Evolutionary conservation across 495 filamentous ascomycete genomes (phyloP).

Genomic region (Tricharina praecox): DNA sequence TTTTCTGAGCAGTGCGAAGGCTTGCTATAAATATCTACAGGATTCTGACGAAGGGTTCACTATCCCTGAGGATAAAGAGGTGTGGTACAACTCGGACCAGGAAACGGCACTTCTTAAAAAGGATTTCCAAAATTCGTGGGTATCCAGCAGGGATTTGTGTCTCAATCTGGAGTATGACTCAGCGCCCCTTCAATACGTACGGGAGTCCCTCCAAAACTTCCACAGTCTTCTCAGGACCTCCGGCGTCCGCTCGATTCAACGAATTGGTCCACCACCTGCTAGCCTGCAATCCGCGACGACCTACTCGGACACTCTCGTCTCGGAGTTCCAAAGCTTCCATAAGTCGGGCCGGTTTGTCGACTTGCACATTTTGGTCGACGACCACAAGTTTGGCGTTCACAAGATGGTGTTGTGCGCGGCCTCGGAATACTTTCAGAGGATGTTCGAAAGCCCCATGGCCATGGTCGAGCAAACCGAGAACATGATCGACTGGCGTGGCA

Average conservation of each 20-base stretch:
- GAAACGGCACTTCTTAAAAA: neutral
- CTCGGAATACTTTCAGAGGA: constrained; percentile 1
- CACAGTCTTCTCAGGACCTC: neutral
- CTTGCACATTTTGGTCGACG: neutral
- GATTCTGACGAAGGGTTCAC: neutral
- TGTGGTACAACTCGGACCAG: constrained; percentile 20
- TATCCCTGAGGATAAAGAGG: constrained; percentile 7
- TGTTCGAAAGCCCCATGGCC: neutral
- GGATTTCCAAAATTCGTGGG: constrained; percentile 13
- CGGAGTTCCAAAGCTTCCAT: constrained; percentile 1
- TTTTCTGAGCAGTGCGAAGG: constrained; percentile 11
- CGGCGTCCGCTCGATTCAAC: neutral
- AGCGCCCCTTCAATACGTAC: neutral
- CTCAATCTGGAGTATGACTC: constrained; percentile 11
- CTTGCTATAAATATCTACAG: constrained; percentile 14
- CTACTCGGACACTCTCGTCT: neutral
- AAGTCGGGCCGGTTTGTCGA: neutral
- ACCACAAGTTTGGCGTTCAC: neutral
- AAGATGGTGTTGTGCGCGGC: neutral
- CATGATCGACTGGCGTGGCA: neutral
- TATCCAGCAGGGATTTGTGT: constrained; percentile 14
- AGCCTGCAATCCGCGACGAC: neutral
- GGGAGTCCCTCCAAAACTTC: neutral
- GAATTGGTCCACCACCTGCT: neutral
- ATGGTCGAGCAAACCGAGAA: neutral